These are phyloP conservation scores for Colletotrichum echinochloae DNA, from an alignment of 2,329 filamentous ascomycete species.

Conservation along the genomic window DNA sequence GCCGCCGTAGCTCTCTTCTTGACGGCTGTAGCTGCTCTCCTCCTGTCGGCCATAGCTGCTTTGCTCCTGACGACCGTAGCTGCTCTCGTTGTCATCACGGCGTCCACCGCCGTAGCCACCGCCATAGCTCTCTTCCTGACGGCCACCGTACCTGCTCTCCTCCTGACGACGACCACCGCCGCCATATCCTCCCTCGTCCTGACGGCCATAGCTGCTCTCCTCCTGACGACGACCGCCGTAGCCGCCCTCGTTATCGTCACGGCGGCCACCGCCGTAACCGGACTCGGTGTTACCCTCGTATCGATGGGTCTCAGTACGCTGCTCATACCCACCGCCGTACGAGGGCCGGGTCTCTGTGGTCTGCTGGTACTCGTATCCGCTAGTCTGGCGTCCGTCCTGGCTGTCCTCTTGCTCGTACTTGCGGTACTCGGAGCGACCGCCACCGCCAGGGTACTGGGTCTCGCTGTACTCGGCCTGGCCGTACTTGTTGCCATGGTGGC, in stretches of 20 bases:
- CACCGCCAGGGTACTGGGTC: slow-evolving; percentile 69
- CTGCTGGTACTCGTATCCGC: slow-evolving; percentile 70
- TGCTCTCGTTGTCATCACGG: slow-evolving; percentile 41
- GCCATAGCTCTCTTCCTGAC: slow-evolving; percentile 44
- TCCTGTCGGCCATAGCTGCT: slow-evolving; percentile 41
- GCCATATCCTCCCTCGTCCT: slow-evolving; percentile 43
- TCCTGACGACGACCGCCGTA: slow-evolving; percentile 44
- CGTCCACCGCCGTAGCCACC: slow-evolving; percentile 41
- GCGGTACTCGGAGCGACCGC: slow-evolving; percentile 69
- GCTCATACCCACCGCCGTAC: slow-evolving; percentile 68
- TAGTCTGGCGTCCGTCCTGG: slow-evolving; percentile 51
- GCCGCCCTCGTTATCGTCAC: slow-evolving; percentile 42
- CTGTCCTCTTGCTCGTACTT: slow-evolving; percentile 70
- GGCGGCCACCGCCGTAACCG: slow-evolving; percentile 42
- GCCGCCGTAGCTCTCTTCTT: slow-evolving; percentile 45
- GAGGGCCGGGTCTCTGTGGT: slow-evolving; percentile 64
- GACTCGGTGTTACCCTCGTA: slow-evolving; percentile 52
- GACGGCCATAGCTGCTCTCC: slow-evolving; percentile 40
- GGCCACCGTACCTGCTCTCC: slow-evolving; percentile 37
- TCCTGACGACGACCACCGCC: slow-evolving; percentile 42
- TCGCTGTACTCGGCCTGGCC: slow-evolving; percentile 71
- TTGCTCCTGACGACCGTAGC: slow-evolving; percentile 42
- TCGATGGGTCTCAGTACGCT: slow-evolving; percentile 67
- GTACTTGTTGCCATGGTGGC: slow-evolving; percentile 67
- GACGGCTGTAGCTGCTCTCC: slow-evolving; percentile 40